Conservation (phyloP, 805 yeast species). For the Gaillardinia entomophila region DNA sequence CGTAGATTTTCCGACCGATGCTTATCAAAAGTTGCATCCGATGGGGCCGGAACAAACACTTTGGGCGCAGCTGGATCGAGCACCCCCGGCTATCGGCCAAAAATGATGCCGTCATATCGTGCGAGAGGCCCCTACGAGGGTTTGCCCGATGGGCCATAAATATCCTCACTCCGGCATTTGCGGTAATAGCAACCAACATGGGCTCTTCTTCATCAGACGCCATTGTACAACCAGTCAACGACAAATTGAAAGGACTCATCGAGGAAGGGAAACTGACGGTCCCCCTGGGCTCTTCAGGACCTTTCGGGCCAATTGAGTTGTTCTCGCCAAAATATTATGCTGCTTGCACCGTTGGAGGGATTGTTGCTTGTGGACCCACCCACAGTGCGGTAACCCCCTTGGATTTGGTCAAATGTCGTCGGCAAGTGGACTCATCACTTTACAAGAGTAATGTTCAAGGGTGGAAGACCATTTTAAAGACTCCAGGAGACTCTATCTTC, state of each 20-base stretch:
- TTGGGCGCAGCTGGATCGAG: no score
- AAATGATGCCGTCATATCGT: no score
- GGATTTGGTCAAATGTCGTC: conserved; percentile 88
- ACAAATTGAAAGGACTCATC: conserved; percentile 16
- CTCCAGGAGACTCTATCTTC: conserved; percentile 75
- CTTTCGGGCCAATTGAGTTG: conserved; percentile 34
- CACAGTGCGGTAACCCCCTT: conserved; percentile 91
- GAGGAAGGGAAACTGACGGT: conserved; percentile 6
- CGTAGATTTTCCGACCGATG: no score
- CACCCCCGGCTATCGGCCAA: no score
- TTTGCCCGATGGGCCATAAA: no score
- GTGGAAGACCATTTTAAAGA: conserved; percentile 66
- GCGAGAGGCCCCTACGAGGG: no score
- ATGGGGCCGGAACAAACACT: no score
- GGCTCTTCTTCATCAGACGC: conserved; percentile 19
- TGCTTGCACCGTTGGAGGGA: conserved; percentile 75
- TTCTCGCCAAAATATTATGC: conserved; percentile 60
- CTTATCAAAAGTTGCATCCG: no score
- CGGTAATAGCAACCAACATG: neutral
- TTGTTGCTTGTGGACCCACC: conserved; percentile 93
- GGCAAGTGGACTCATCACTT: conserved; percentile 74
- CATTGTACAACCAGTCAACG: conserved; percentile 25
- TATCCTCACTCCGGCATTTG: neutral
- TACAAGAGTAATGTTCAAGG: conserved; percentile 79
- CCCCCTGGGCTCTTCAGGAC: neutral